Conservation (phyloP, 495 filamentous ascomycete species). For the Neurospora intermedia region DNA sequence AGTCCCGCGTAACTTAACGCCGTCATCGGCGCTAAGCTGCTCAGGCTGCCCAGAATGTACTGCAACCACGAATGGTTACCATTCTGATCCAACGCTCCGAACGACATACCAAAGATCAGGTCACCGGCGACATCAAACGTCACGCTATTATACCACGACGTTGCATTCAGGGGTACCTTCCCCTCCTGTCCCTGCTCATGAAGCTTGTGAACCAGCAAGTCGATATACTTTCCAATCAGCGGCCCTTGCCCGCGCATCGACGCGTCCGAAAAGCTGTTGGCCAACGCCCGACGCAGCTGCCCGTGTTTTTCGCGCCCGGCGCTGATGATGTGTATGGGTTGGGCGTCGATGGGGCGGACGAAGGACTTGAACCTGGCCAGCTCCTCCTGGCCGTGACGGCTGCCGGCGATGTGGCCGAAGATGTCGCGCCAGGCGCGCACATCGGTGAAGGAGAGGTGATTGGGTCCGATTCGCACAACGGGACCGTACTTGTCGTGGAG, state of each 20-base stretch:
- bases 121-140: constrained; percentile 52
- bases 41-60: constrained; percentile 19
- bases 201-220: constrained; percentile 28
- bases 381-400: constrained; percentile 1
- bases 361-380: constrained; percentile 28
- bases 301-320: constrained; percentile 27
- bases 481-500: constrained; percentile 42
- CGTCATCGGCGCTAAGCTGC: constrained; percentile 13
- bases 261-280: constrained; percentile 40
- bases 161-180: constrained; percentile 20
- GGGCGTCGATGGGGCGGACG: background rate
- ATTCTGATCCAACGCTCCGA: constrained; percentile 33
- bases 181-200: constrained; percentile 12
- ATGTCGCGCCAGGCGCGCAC: constrained; percentile 48
- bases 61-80: constrained; percentile 26
- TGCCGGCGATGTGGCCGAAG: constrained; percentile 34
- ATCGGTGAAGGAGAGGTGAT: constrained; percentile 45
- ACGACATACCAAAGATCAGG: constrained; percentile 42
- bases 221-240: constrained; percentile 24
- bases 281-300: constrained; percentile 30
- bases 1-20: constrained; percentile 15
- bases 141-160: constrained; percentile 40
- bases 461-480: constrained; percentile 45
- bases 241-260: constrained; percentile 29
- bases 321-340: constrained; percentile 15